Conservation (phyloP, 139 green algal genomes). For the Gonium pectorale region DNA sequence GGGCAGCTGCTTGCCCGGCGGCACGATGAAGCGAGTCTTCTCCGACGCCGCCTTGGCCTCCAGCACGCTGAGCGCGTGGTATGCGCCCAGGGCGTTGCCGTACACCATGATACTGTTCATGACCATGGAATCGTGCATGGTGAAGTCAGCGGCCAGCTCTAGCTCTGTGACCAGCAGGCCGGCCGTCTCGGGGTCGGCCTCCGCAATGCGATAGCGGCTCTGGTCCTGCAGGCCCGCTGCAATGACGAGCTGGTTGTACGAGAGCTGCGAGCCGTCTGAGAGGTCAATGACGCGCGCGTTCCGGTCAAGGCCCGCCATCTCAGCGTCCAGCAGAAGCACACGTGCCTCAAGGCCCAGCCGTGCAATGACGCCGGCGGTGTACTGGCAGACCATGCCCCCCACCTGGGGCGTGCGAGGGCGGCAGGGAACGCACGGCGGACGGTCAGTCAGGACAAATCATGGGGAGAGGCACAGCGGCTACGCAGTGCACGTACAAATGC, state of each 20-base stretch:
- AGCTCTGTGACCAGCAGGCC: constrained; percentile 48
- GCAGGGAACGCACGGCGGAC: too few species aligned
- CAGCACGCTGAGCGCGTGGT: constrained; percentile 52
- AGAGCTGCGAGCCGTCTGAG: constrained; percentile 50
- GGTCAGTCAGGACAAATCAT: too few species aligned
- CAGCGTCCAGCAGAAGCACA: constrained; percentile 66
- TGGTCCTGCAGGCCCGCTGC: constrained; percentile 61
- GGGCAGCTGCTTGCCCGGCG: background rate
- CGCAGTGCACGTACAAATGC: too few species aligned
- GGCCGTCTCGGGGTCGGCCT: constrained; percentile 49
- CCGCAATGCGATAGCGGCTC: constrained; percentile 38
- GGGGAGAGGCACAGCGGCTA: too few species aligned
- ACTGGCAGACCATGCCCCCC: constrained; percentile 57
- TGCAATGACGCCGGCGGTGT: constrained; percentile 57
- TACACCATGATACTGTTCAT: constrained; percentile 62
- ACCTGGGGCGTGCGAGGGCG: too few species aligned
- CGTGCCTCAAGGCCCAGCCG: constrained; percentile 63
- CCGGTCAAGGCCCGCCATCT: constrained; percentile 68
- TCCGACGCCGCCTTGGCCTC: constrained; percentile 36
- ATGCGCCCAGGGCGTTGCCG: constrained; percentile 58
- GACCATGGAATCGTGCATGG: constrained; percentile 38
- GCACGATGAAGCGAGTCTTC: constrained; percentile 30
- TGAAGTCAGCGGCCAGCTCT: constrained; percentile 60
- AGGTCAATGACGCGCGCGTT: constrained; percentile 57
- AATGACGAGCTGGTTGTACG: constrained; percentile 71